These are phyloP conservation scores for Naganishia liquefaciens DNA, from an alignment of 1,284 basidiomycete genomes.

Conservation along the genomic window DNA sequence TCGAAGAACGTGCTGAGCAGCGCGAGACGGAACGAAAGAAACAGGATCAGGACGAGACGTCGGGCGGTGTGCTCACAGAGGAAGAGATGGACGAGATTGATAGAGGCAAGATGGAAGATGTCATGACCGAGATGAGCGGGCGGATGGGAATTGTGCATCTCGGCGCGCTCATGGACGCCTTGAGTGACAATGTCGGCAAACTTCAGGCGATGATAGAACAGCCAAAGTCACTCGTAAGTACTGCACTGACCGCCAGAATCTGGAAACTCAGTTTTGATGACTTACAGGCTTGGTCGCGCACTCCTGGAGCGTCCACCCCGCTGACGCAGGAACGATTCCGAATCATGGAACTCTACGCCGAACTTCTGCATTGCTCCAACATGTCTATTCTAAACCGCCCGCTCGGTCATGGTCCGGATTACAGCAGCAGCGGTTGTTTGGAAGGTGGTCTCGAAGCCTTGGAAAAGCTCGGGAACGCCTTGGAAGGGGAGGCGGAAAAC, in stretches of 20 bases:
- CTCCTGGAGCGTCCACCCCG: conserved; percentile 70
- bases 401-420: conserved; percentile 67
- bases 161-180: conserved; percentile 75
- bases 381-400: conserved; percentile 92
- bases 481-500: conserved; percentile 56
- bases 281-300: conserved; percentile 66
- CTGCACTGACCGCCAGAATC: conserved; percentile 17
- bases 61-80: conserved; percentile 41
- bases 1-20: conserved; percentile 26
- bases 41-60: conserved; percentile 46
- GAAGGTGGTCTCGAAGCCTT: conserved; percentile 76
- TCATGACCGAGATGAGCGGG: conserved; percentile 82
- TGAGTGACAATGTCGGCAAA: conserved; percentile 69
- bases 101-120: conserved; percentile 70
- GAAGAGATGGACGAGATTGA: conserved; percentile 60
- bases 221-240: conserved; percentile 73
- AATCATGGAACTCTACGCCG: conserved; percentile 96
- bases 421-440: conserved; percentile 74
- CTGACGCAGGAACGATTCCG: conserved; percentile 94
- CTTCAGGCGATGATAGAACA: conserved; percentile 71
- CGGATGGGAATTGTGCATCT: conserved; percentile 93
- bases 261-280: conserved; percentile 22
- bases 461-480: conserved; percentile 78
- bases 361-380: conserved; percentile 95
- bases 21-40: conserved; percentile 38